Conservation (phyloP, 108 stramenopile species). For the Aurantiochytrium sp. region DNA sequence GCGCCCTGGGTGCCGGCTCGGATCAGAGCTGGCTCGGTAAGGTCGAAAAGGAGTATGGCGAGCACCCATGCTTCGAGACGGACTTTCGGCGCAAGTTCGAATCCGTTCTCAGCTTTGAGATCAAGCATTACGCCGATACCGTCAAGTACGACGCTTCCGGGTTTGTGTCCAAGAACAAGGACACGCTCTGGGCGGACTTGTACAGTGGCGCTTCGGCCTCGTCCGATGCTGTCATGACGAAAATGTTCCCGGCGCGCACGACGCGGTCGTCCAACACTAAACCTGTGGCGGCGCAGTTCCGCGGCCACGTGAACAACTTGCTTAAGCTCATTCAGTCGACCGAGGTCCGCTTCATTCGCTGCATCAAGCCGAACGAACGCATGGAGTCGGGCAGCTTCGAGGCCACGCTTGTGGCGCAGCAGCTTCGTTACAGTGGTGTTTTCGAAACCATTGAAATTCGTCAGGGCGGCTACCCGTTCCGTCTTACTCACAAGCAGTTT, state of each 20-base stretch:
- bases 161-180: conserved; percentile 65
- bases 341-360: conserved; percentile 43
- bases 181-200: conserved; percentile 62
- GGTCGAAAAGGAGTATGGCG: not conserved
- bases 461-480: conserved; percentile 33
- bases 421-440: conserved; percentile 39
- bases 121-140: conserved; percentile 73
- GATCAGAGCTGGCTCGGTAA: not conserved
- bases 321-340: conserved; percentile 59
- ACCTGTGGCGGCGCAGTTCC: conserved; percentile 1
- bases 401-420: conserved; percentile 42
- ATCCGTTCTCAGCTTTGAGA: conserved; percentile 54
- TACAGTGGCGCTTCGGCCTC: conserved; percentile 30
- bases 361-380: conserved; percentile 30
- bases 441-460: conserved; percentile 42
- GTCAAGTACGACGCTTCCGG: conserved; percentile 67
- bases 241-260: not conserved
- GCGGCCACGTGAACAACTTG: conserved; percentile 57
- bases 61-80: not conserved
- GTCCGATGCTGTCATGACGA: not conserved
- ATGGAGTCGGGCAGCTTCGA: conserved; percentile 63
- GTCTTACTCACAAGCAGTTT: conserved; percentile 29
- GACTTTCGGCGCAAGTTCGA: not conserved
- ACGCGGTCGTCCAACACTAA: not conserved
- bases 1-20: not conserved